Base-by-base conservation (phyloP, 139 green algal genomes). In the Chlamydomonas sp. region DNA sequence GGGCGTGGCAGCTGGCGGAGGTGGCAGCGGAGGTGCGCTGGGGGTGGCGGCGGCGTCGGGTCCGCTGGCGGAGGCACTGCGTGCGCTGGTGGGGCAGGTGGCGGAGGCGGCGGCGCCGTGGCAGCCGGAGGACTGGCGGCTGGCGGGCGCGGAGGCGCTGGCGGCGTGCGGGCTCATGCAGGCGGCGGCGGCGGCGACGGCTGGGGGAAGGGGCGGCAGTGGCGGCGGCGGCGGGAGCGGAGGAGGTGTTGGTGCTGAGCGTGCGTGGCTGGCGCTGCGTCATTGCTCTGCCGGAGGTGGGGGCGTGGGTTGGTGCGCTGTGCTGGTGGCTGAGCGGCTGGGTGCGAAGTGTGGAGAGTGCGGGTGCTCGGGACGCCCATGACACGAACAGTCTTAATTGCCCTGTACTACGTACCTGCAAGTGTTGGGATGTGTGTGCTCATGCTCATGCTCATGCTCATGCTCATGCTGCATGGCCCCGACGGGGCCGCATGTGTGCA, bases 61-160 rank as follows among this genome's bases (percentile, higher is more conserved):
- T 31, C 81, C 71, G 79, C 78, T 85, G 12, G 62, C 83, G 16
- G 31, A 76, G n/a, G 82, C 92, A 31, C 60, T 94, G 77, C 72
- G n/a, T 12, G 16, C 86, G 63, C 74, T 90, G 7, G 10, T 92
- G 16, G 68, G 69, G 4, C 9, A 82, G 73, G 63, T 93, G 63
- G 79, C 69, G 68, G 64, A 3, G 14, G 63, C 63, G 49, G 61
- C 68, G 83, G 12, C 84, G 73, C 85, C 91, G 0, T 68, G 62
- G 66, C 90, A 96, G 89, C 88, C 94, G 57, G 89, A 93, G 12
- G 88, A 93, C 18, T 69, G 96, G 62, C 93, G 95, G 4, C 31
- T 84, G 62, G 95, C 93, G n/a, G 93, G 90, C 10, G 93, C 80
- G 12, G 68, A 90, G 3, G 92, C 94, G 18, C 90, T 97, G 74